These are phyloP conservation scores for Castanea mollissima DNA, from an alignment of 306 rosid species.

Conservation along the genomic window DNA sequence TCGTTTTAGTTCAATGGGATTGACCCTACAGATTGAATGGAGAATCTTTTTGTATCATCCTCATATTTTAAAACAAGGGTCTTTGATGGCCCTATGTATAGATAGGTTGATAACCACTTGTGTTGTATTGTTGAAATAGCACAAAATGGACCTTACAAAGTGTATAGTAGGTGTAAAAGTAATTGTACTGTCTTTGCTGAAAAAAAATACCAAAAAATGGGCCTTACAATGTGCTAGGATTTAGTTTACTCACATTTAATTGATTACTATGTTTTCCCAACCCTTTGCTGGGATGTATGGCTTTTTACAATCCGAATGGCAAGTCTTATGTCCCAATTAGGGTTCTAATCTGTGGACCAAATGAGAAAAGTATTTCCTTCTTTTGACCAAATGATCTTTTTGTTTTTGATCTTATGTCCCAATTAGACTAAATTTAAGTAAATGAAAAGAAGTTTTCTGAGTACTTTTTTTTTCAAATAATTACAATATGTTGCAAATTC, in stretches of 20 bases:
- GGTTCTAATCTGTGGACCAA: too few species aligned
- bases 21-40: slow-evolving; percentile 13
- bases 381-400: too few species aligned
- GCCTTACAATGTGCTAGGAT: background rate
- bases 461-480: too few species aligned
- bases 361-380: too few species aligned
- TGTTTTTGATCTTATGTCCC: too few species aligned
- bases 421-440: too few species aligned
- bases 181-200: background rate
- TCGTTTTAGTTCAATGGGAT: background rate
- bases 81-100: background rate
- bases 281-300: background rate
- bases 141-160: too few species aligned
- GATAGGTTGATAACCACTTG: background rate
- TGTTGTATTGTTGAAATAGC: too few species aligned
- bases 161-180: background rate
- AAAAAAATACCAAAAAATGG: background rate
- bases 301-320: too few species aligned
- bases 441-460: too few species aligned
- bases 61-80: background rate
- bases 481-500: too few species aligned
- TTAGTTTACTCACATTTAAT: background rate
- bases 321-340: too few species aligned
- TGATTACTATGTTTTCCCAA: background rate
- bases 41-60: background rate